Conservation (phyloP, 805 yeast species). For the Saccharomycopsis amapae region DNA sequence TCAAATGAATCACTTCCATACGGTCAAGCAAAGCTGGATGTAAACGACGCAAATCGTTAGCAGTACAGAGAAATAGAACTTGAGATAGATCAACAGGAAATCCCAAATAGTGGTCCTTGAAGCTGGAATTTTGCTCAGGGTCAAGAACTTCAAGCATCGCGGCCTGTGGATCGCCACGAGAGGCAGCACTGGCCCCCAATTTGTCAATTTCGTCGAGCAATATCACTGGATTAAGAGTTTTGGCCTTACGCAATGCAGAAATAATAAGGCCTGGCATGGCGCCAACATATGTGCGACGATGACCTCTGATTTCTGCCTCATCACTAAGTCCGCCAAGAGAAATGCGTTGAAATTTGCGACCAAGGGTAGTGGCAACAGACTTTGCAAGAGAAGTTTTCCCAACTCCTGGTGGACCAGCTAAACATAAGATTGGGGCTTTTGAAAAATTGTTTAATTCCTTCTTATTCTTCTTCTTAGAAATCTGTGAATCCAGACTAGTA, state of each 20-base stretch:
- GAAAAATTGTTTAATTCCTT: constrained; percentile 12
- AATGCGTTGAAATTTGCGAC: constrained; percentile 68
- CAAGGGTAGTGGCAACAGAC: constrained; percentile 68
- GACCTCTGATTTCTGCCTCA: constrained; percentile 87
- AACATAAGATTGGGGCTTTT: constrained; percentile 66
- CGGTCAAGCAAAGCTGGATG: constrained; percentile 76
- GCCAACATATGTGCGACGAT: constrained; percentile 85
- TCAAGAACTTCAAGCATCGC: constrained; percentile 83
- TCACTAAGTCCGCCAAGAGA: constrained; percentile 85
- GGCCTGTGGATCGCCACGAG: constrained; percentile 83
- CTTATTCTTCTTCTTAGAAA: neutral
- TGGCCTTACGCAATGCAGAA: constrained; percentile 68
- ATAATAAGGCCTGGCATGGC: constrained; percentile 84
- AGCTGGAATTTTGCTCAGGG: constrained; percentile 77
- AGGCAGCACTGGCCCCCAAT: constrained; percentile 35
- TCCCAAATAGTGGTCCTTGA: constrained; percentile 78
- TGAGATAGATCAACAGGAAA: constrained; percentile 81
- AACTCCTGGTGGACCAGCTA: constrained; percentile 92
- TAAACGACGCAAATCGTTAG: constrained; percentile 65
- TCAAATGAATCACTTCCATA: constrained; percentile 71
- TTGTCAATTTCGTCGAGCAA: constrained; percentile 83
- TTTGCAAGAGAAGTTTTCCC: constrained; percentile 86
- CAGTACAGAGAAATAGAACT: constrained; percentile 77
- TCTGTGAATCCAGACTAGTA: neutral
- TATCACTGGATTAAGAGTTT: constrained; percentile 76